These are phyloP conservation scores for Metarhizium brunneum DNA, from an alignment of 2,329 filamentous ascomycete species.

Conservation along the genomic window DNA sequence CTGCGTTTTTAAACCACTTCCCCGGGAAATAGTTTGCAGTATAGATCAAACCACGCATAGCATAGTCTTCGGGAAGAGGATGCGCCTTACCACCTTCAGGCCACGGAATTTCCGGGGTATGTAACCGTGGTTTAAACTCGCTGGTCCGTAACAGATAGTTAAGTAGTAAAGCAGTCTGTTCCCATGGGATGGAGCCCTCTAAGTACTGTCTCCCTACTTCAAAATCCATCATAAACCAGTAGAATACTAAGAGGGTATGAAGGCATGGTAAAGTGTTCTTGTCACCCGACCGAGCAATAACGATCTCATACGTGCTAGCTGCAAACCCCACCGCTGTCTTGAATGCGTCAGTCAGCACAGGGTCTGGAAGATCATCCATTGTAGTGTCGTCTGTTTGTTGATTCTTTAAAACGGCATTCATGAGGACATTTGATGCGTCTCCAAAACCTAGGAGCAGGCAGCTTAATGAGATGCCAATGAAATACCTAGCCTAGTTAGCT, in stretches of 20 bases:
- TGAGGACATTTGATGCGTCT: conserved; percentile 34
- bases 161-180: conserved; percentile 26
- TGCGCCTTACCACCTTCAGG: conserved; percentile 32
- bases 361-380: conserved; percentile 1
- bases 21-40: conserved; percentile 47
- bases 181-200: conserved; percentile 42
- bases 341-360: conserved; percentile 19
- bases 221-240: conserved; percentile 32
- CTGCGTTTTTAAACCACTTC: conserved; percentile 48
- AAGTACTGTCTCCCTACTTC: conserved; percentile 3
- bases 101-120: conserved; percentile 35
- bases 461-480: conserved; percentile 20
- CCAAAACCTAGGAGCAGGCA: conserved; percentile 27
- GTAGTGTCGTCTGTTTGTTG: conserved; percentile 4
- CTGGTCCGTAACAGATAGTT: conserved; percentile 24
- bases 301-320: conserved; percentile 33
- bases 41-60: conserved; percentile 55
- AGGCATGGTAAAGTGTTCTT: conserved; percentile 52
- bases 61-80: conserved; percentile 61
- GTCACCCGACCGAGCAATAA: conserved; percentile 44
- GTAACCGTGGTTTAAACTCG: conserved; percentile 24
- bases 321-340: conserved; percentile 30
- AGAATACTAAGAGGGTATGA: conserved; percentile 52
- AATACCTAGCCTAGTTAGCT: conserved; percentile 16
- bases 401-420: conserved; percentile 25